Evolutionary conservation across 2,329 filamentous ascomycete genomes (phyloP).

Genomic region (Fusarium solani-melongenae): DNA sequence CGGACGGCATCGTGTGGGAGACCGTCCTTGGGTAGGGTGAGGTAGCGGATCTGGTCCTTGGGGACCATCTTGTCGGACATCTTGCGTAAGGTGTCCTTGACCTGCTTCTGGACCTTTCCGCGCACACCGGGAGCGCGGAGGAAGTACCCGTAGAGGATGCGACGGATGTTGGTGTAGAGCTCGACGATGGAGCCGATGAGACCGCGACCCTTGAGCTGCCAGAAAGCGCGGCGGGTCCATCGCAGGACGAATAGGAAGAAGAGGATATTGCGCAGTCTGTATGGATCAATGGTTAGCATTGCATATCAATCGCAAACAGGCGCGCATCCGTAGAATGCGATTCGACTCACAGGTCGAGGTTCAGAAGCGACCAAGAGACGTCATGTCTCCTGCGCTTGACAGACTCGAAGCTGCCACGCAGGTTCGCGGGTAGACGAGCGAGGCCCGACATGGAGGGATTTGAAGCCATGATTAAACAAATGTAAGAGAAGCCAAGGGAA

Average conservation of each 20-base stretch:
- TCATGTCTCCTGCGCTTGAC: slow-evolving; percentile 68
- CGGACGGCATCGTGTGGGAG: slow-evolving; percentile 83
- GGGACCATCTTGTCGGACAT: slow-evolving; percentile 87
- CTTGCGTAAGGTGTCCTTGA: slow-evolving; percentile 82
- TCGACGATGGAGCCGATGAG: slow-evolving; percentile 81
- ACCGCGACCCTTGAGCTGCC: slow-evolving; percentile 90
- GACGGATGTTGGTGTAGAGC: slow-evolving; percentile 76
- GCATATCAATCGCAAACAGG: neutral
- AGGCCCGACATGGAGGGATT: slow-evolving; percentile 68
- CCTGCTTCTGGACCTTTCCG: slow-evolving; percentile 84
- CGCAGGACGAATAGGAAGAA: slow-evolving; percentile 90
- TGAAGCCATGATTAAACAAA: slow-evolving; percentile 22
- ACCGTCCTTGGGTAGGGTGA: slow-evolving; percentile 83
- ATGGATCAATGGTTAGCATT: neutral
- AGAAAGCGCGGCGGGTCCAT: slow-evolving; percentile 81
- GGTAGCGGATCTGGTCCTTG: slow-evolving; percentile 76
- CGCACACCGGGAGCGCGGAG: slow-evolving; percentile 88
- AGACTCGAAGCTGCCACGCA: slow-evolving; percentile 73
- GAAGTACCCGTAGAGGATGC: slow-evolving; percentile 85
- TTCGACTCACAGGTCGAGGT: slow-evolving; percentile 74
- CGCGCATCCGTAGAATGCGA: neutral
- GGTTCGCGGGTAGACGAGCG: slow-evolving; percentile 76
- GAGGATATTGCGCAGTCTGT: slow-evolving; percentile 85
- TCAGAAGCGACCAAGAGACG: slow-evolving; percentile 69
- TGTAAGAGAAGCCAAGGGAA: neutral